A percentile compares a stretch with the other conserved stretches of the same genome.
These are phyloP conservation scores for Penicillium ochrochloron DNA, from an alignment of 495 filamentous ascomycete genomes.

Conservation along the genomic window DNA sequence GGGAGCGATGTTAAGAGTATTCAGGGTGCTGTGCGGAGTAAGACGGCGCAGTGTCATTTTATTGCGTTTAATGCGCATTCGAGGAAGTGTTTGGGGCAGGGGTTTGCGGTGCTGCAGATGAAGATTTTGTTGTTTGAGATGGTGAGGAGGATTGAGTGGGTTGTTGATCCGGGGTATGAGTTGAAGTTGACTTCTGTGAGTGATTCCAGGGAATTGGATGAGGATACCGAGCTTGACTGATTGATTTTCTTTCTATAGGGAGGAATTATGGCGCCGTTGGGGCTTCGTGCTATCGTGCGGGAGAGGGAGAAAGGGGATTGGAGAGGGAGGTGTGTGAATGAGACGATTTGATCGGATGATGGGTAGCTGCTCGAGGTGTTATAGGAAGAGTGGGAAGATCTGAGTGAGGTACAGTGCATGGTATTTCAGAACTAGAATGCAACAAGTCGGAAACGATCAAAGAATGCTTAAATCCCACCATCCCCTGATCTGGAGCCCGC, in stretches of 20 bases:
- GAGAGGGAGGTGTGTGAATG: neutral
- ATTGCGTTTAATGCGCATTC: constrained; percentile 43
- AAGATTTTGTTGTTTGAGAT: constrained; percentile 41
- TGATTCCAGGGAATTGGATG: neutral
- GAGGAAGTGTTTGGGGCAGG: constrained; percentile 44
- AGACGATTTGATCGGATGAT: neutral
- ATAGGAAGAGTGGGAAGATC: neutral
- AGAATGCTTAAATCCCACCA: constrained; percentile 27
- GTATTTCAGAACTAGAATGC: neutral
- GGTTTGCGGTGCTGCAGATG: constrained; percentile 41
- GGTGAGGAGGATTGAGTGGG: constrained; percentile 33
- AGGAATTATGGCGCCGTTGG: constrained; percentile 24
- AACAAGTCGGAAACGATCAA: constrained; percentile 32
- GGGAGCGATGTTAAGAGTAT: constrained; percentile 38
- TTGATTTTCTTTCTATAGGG: constrained; percentile 12
- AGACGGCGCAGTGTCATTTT: constrained; percentile 38
- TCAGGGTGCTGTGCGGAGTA: constrained; percentile 29
- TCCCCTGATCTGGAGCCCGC: no score
- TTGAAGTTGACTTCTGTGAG: constrained; percentile 43
- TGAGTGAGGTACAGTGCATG: no score
- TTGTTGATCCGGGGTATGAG: constrained; percentile 35
- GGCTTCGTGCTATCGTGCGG: constrained; percentile 13
- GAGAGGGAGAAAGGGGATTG: neutral
- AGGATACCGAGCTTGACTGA: neutral
- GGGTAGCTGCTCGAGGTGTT: neutral